phyloP scores from a whole-genome alignment of 1,284 basidiomycete genomes.

The Moniliella sp. region DNA sequence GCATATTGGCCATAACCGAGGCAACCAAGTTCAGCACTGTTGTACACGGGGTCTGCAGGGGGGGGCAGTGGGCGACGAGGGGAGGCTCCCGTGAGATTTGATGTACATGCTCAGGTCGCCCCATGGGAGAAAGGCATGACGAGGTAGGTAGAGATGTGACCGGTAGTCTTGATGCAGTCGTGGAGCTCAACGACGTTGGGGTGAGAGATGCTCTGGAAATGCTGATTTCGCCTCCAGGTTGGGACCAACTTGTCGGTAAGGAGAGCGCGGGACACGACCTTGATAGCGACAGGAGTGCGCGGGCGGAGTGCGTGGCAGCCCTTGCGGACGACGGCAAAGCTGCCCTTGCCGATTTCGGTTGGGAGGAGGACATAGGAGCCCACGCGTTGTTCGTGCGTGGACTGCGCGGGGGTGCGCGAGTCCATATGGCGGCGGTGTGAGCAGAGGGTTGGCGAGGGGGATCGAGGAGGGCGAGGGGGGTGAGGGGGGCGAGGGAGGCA shows the following conservation, averaged over 20 bases:
- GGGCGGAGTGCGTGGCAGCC: constrained; percentile 42
- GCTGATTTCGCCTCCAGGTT: constrained; percentile 88
- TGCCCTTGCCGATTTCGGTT: constrained; percentile 52
- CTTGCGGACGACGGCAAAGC: constrained; percentile 85
- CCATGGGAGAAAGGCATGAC: constrained; percentile 89
- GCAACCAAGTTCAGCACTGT: not conserved
- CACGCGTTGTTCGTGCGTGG: too few species aligned
- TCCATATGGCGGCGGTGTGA: too few species aligned
- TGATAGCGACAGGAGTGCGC: constrained; percentile 53
- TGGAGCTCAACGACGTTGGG: constrained; percentile 76
- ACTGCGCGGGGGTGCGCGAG: too few species aligned
- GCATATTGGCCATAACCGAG: constrained; percentile 2
- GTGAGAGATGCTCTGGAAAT: constrained; percentile 83
- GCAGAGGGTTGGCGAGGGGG: too few species aligned
- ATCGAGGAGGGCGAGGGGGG: too few species aligned
- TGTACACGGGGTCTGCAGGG: constrained; percentile 2
- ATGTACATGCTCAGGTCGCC: constrained; percentile 90
- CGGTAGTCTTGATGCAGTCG: constrained; percentile 76
- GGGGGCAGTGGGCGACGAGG: too few species aligned
- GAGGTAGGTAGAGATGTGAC: constrained; percentile 83
- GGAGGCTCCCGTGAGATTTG: constrained; percentile 35
- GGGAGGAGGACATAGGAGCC: too few species aligned
- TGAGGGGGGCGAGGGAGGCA: too few species aligned
- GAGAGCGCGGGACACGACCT: constrained; percentile 71
- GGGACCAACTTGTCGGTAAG: constrained; percentile 77